A percentile compares a stretch with the other conserved stretches of the same genome.
Conservation (phyloP, 2,329 filamentous ascomycete genomes). For the Escovopsis sp. region DNA sequence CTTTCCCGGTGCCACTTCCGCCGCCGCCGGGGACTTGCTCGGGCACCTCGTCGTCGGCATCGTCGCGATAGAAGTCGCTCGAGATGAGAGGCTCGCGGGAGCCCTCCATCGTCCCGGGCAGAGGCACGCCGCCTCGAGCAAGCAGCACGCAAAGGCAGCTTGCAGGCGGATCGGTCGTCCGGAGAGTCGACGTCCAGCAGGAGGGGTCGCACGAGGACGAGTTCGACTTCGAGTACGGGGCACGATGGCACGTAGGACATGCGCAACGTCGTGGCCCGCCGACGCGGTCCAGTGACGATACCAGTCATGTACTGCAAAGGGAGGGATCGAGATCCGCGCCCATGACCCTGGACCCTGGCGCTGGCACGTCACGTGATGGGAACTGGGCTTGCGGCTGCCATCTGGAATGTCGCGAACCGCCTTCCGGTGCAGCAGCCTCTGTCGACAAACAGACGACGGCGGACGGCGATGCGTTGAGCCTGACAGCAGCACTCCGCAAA, state of each 20-base stretch:
- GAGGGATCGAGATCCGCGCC: too few species aligned
- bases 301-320: not conserved
- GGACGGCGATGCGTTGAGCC: too few species aligned
- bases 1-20: slow-evolving; percentile 16
- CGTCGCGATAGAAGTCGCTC: slow-evolving; percentile 8
- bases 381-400: too few species aligned
- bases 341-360: too few species aligned
- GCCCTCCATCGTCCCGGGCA: slow-evolving; percentile 16
- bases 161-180: slow-evolving; percentile 1
- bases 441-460: too few species aligned
- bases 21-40: not conserved
- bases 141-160: not conserved
- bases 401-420: too few species aligned
- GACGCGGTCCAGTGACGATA: not conserved
- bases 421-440: too few species aligned
- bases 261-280: not conserved
- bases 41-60: slow-evolving; percentile 8
- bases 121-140: not conserved
- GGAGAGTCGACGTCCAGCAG: not conserved
- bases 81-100: slow-evolving; percentile 25
- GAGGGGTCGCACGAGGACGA: not conserved
- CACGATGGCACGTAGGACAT: too few species aligned
- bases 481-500: too few species aligned
- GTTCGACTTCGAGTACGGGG: not conserved
- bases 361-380: too few species aligned